Conservation (phyloP, 192 early-diverging fungal species). For the Chytriomyces hyalinus region DNA sequence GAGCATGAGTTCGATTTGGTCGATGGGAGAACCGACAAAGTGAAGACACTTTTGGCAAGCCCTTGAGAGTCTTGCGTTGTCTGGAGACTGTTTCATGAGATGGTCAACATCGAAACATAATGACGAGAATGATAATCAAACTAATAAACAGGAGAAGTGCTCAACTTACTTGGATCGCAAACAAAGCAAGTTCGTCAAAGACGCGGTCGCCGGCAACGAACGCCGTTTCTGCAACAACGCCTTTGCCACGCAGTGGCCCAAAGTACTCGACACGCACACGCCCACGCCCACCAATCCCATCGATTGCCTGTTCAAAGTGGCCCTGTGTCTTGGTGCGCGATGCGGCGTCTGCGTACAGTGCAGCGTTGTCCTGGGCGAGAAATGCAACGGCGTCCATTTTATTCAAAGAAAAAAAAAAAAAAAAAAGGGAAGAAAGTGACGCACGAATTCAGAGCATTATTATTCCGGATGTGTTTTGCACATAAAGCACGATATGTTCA, state of each 20-base stretch:
- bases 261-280: neutral
- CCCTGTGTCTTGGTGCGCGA: neutral
- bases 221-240: conserved; percentile 2
- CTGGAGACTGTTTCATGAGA: neutral
- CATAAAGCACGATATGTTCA: neutral
- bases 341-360: neutral
- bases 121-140: neutral
- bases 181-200: conserved; percentile 13
- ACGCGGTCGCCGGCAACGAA: conserved; percentile 26
- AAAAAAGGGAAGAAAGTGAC: neutral
- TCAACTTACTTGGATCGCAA: conserved; percentile 12
- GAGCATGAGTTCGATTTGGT: conserved; percentile 26
- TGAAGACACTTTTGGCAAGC: conserved; percentile 8
- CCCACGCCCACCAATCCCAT: neutral
- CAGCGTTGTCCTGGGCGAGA: neutral
- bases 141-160: neutral
- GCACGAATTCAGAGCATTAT: neutral
- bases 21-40: conserved; percentile 21
- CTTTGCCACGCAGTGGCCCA: conserved; percentile 25
- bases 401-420: neutral
- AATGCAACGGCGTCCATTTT: neutral
- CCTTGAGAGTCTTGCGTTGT: conserved; percentile 3
- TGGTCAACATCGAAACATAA: neutral
- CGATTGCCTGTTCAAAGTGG: neutral
- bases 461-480: neutral